Evolutionary conservation across 768 basidiomycete genomes (phyloP).

Genomic region (Termitomyces sp.): DNA sequence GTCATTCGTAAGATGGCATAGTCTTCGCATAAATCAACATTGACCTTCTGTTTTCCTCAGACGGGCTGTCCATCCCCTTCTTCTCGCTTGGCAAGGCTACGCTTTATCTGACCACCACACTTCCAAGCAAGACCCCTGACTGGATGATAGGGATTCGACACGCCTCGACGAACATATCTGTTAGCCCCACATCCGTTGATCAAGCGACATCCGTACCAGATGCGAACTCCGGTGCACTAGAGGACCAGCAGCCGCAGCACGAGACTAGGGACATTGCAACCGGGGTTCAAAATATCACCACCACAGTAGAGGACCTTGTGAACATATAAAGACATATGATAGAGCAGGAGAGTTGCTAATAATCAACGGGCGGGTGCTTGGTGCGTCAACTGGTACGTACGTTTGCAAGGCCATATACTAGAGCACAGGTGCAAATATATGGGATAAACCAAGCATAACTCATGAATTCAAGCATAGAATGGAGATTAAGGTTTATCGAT

Average conservation of each 20-base stretch:
- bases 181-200: background rate
- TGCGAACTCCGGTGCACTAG: too few relatives aligned
- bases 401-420: background rate
- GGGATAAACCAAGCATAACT: too few relatives aligned
- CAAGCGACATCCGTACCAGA: background rate
- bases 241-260: background rate
- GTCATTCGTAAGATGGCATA: constrained; percentile 53
- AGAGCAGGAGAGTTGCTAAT: too few relatives aligned
- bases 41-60: constrained; percentile 2
- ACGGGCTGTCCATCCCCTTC: constrained; percentile 20
- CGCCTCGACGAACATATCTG: background rate
- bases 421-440: too few relatives aligned
- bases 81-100: constrained; percentile 18
- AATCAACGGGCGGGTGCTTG: background rate
- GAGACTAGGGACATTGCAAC: background rate
- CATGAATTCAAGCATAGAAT: too few relatives aligned
- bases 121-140: constrained; percentile 14
- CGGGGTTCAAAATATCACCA: background rate
- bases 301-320: background rate
- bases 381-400: background rate
- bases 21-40: background rate
- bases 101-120: constrained; percentile 9
- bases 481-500: too few relatives aligned
- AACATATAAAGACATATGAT: too few relatives aligned
- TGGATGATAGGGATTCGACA: constrained; percentile 10